A percentile compares a stretch with the other conserved stretches of the same genome.
phyloP scores from a whole-genome alignment of 2,329 filamentous ascomycete species.

The Fusarium nanum region DNA sequence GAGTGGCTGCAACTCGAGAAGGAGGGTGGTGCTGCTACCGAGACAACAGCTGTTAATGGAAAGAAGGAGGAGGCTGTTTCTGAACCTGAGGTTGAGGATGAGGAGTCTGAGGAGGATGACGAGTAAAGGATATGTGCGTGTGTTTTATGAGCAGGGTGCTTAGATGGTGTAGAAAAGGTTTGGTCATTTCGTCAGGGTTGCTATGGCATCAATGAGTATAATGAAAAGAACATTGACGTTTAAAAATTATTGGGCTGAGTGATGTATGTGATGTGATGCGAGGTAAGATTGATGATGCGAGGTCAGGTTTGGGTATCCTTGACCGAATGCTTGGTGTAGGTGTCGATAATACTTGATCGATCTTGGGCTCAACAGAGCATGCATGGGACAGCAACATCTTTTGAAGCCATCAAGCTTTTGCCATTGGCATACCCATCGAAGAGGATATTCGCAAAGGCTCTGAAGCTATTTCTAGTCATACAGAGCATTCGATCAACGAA shows the following conservation, averaged over 20 bases:
- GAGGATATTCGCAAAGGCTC: too few relatives aligned
- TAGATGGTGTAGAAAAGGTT: constrained; percentile 49
- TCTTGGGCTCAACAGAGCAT: too few relatives aligned
- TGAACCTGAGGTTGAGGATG: constrained; percentile 40
- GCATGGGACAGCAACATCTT: too few relatives aligned
- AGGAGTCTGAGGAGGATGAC: constrained; percentile 45
- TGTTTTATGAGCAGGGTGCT: constrained; percentile 38
- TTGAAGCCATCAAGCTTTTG: too few relatives aligned
- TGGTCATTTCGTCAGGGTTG: constrained; percentile 47
- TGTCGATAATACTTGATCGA: too few relatives aligned
- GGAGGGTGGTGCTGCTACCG: constrained; percentile 64
- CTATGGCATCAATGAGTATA: constrained; percentile 49
- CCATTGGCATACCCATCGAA: too few relatives aligned
- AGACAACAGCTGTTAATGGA: constrained; percentile 38
- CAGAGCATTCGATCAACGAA: too few relatives aligned
- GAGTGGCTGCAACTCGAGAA: constrained; percentile 86
- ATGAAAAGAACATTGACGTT: constrained; percentile 44
- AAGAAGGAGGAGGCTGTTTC: constrained; percentile 37
- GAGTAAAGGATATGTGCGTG: constrained; percentile 37
- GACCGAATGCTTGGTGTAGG: neutral
- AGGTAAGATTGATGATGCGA: neutral
- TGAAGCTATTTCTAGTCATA: too few relatives aligned
- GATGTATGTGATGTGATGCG: neutral
- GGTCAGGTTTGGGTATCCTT: too few relatives aligned
- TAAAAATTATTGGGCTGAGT: neutral